phyloP scores from a whole-genome alignment of 139 green algal species.

The Tetradesmus lagerheimii region DNA sequence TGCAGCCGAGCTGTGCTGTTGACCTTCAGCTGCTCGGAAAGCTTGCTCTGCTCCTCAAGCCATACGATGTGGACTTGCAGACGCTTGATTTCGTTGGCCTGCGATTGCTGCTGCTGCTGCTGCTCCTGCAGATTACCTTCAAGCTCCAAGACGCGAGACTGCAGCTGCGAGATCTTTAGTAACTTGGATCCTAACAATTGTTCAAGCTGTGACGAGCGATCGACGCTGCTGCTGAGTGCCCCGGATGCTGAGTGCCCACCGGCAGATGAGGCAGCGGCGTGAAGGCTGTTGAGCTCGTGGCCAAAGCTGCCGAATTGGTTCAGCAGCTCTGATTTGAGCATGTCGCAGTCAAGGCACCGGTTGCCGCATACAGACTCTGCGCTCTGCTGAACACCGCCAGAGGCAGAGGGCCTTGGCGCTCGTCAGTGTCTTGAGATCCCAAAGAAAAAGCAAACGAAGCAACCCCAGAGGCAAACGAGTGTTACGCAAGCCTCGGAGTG shows the following conservation, averaged over 20 bases:
- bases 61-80: constrained; percentile 3
- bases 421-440: neutral
- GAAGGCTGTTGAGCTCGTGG: neutral
- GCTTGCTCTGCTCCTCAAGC: constrained; percentile 16
- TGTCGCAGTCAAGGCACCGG: neutral
- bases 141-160: neutral
- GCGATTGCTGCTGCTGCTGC: constrained; percentile 6
- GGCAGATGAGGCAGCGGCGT: neutral
- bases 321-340: neutral
- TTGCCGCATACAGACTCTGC: neutral
- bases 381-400: neutral
- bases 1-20: neutral
- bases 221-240: neutral
- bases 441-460: neutral
- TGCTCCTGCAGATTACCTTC: neutral
- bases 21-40: neutral
- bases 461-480: neutral
- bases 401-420: neutral
- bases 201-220: neutral
- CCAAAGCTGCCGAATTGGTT: constrained; percentile 1
- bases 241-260: neutral
- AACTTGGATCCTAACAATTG: neutral
- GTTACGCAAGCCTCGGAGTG: neutral
- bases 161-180: neutral
- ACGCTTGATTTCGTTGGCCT: neutral